phyloP scores from a whole-genome alignment of 1,139 yeast genomes.

The Suhomyces bokatorum region DNA sequence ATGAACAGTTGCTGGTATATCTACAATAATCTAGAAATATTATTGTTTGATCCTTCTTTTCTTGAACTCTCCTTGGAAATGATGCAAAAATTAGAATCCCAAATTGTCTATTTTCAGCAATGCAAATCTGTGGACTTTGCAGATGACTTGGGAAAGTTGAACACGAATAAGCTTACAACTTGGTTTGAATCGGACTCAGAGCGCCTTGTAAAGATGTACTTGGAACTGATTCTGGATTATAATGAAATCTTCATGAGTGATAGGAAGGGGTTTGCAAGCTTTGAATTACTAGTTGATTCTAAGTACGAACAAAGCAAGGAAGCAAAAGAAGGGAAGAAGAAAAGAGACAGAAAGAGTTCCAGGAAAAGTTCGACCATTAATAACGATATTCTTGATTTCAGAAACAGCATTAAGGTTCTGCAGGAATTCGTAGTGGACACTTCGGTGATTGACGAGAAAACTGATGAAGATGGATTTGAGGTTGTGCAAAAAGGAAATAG shows the following conservation, averaged over 20 bases:
- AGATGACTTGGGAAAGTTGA: slow-evolving; percentile 19
- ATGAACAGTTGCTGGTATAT: slow-evolving; percentile 68
- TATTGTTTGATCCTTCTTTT: slow-evolving; percentile 53
- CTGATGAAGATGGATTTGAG: slow-evolving; percentile 31
- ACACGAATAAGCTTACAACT: slow-evolving; percentile 11
- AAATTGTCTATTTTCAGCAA: slow-evolving; percentile 27
- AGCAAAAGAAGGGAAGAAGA: slow-evolving; percentile 15
- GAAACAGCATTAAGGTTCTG: slow-evolving; percentile 26
- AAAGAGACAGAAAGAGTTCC: slow-evolving; percentile 24
- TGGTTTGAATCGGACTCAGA: slow-evolving; percentile 29
- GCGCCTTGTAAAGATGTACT: slow-evolving; percentile 28
- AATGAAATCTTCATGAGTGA: slow-evolving; percentile 55
- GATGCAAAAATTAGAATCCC: slow-evolving; percentile 30
- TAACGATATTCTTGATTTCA: slow-evolving; percentile 24
- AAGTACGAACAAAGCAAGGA: slow-evolving; percentile 25
- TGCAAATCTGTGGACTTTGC: slow-evolving; percentile 30
- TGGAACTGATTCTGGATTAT: slow-evolving; percentile 36
- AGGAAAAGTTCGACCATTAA: slow-evolving; percentile 31
- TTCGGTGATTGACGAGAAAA: slow-evolving; percentile 27
- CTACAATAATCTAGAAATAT: slow-evolving; percentile 61
- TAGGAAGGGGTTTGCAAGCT: slow-evolving; percentile 37
- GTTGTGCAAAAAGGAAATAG: slow-evolving; percentile 28
- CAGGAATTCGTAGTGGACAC: slow-evolving; percentile 22
- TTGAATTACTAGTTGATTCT: slow-evolving; percentile 53
- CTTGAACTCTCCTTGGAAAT: slow-evolving; percentile 31